Conservation (phyloP, 2,329 filamentous ascomycete species). For the Anthostomella pinea region DNA sequence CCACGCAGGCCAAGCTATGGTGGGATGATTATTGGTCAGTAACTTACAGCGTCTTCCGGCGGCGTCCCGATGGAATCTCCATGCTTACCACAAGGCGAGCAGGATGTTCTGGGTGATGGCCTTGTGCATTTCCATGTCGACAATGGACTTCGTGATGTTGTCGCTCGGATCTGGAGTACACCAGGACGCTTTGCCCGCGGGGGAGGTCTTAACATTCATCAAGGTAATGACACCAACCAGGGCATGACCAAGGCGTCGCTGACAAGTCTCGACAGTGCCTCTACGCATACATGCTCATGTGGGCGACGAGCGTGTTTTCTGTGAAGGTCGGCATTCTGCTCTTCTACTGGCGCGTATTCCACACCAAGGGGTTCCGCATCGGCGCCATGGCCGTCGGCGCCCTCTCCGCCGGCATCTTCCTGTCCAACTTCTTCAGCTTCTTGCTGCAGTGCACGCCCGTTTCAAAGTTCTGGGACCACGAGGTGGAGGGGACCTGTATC, state of each 20-base stretch:
- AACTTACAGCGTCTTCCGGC: too few relatives aligned
- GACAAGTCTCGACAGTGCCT: conserved; percentile 16
- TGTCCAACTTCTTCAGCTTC: conserved; percentile 26
- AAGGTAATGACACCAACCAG: conserved; percentile 16
- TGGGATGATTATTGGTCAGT: conserved; percentile 27
- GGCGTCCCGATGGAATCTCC: too few relatives aligned
- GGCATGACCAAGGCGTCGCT: not conserved
- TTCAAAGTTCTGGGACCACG: conserved; percentile 20
- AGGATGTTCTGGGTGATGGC: conserved; percentile 29
- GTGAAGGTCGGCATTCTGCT: conserved; percentile 30
- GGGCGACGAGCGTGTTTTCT: conserved; percentile 25
- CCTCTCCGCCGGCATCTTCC: conserved; percentile 22
- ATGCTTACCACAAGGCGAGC: conserved; percentile 6
- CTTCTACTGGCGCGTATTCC: conserved; percentile 30
- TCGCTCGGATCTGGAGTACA: conserved; percentile 24
- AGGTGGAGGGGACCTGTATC: conserved; percentile 19
- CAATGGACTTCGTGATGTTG: conserved; percentile 23
- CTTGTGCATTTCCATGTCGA: conserved; percentile 23
- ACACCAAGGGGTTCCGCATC: conserved; percentile 21
- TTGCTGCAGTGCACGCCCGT: conserved; percentile 25
- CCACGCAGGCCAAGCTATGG: conserved; percentile 25
- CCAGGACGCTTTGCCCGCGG: conserved; percentile 18
- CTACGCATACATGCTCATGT: conserved; percentile 28
- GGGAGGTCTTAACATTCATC: conserved; percentile 19
- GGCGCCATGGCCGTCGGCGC: conserved; percentile 21